Evolutionary conservation across 1,284 basidiomycete species (phyloP).

Genomic region (Trametes sp.): DNA sequence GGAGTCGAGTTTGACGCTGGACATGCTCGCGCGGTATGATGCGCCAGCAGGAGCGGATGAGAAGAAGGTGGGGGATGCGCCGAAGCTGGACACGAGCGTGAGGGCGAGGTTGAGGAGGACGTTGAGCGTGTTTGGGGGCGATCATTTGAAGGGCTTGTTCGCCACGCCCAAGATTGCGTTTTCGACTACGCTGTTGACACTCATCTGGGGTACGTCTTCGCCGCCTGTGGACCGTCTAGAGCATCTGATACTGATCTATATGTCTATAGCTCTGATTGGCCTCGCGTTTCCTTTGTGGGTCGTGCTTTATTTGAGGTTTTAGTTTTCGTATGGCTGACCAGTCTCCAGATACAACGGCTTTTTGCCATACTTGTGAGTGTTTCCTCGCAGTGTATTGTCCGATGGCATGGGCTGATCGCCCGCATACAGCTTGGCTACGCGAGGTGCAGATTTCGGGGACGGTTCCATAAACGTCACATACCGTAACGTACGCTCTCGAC

Average conservation of each 20-base stretch:
- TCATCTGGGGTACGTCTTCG: constrained; percentile 50
- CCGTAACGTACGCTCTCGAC: constrained; percentile 59
- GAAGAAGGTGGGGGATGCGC: constrained; percentile 29
- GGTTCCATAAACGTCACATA: constrained; percentile 70
- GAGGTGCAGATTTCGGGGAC: constrained; percentile 69
- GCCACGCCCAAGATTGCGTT: constrained; percentile 66
- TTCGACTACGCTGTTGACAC: constrained; percentile 66
- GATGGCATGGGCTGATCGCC: background rate
- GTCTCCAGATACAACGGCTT: constrained; percentile 62
- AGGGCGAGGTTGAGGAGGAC: constrained; percentile 50
- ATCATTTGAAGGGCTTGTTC: constrained; percentile 66
- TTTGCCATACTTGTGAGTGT: constrained; percentile 64
- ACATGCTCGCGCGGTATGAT: constrained; percentile 50
- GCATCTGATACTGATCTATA: background rate
- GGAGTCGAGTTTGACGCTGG: constrained; percentile 54
- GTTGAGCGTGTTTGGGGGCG: constrained; percentile 51
- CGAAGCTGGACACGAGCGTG: constrained; percentile 40
- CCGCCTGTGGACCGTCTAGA: no score
- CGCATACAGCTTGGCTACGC: constrained; percentile 54
- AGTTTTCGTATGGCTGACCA: constrained; percentile 12
- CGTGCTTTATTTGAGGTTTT: constrained; percentile 4
- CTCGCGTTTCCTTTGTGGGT: constrained; percentile 75
- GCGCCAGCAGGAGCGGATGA: constrained; percentile 21
- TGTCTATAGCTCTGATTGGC: constrained; percentile 65
- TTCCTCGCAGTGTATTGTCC: background rate